A percentile compares a stretch with the other conserved stretches of the same genome.
These are phyloP conservation scores for Cryptococcus sp. DNA, from an alignment of 1,284 basidiomycete genomes.

Conservation along the genomic window DNA sequence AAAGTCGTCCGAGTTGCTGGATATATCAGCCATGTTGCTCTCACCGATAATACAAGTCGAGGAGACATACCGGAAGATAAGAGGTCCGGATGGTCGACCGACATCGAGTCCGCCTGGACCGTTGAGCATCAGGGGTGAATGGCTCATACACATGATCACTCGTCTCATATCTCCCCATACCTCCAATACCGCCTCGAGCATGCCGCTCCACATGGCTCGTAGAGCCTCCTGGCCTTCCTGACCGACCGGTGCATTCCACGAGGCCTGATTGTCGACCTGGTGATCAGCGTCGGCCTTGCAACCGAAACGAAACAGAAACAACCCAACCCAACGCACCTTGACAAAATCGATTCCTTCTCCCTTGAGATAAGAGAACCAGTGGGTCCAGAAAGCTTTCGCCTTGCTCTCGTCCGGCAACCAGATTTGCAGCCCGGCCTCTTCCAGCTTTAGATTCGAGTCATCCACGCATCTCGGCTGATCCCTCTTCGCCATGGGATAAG, in stretches of 20 bases:
- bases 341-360: slow-evolving; percentile 28
- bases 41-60: background rate
- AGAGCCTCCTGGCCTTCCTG: slow-evolving; percentile 6
- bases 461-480: background rate
- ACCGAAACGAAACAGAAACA: background rate
- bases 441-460: background rate
- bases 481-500: background rate
- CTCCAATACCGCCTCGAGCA: slow-evolving; percentile 16
- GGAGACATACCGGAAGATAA: slow-evolving; percentile 13
- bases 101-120: slow-evolving; percentile 22
- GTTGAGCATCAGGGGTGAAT: slow-evolving; percentile 23
- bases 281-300: background rate
- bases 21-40: background rate
- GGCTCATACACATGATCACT: slow-evolving; percentile 34
- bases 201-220: slow-evolving; percentile 17
- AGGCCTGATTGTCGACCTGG: slow-evolving; percentile 32
- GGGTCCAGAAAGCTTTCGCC: slow-evolving; percentile 29
- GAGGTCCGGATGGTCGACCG: slow-evolving; percentile 12
- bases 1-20: slow-evolving; percentile 33
- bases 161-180: slow-evolving; percentile 15
- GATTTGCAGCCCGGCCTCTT: background rate
- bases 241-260: slow-evolving; percentile 10
- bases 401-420: slow-evolving; percentile 22
- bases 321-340: slow-evolving; percentile 30
- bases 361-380: slow-evolving; percentile 28